Percentiles rank a stretch among this genome's conserved stretches.
Evolutionary conservation across 1,284 basidiomycete species (phyloP).

Genomic region (Chalciporus piperatoides): DNA sequence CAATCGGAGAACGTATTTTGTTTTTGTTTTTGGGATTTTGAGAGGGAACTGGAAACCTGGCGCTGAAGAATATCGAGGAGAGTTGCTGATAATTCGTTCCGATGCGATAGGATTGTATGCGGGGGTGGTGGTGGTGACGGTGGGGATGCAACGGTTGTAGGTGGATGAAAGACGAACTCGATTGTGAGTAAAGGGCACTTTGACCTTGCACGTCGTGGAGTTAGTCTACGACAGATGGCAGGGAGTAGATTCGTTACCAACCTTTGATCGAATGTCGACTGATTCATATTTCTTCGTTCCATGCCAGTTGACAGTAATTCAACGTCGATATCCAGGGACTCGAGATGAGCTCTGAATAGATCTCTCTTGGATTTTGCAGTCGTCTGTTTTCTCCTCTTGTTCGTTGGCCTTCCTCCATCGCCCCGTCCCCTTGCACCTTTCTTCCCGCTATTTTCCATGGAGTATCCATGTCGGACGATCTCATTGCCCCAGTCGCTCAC

Average conservation of each 20-base stretch:
- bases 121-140: constrained; percentile 32
- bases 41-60: constrained; percentile 31
- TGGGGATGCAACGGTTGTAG: constrained; percentile 41
- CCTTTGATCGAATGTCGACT: constrained; percentile 80
- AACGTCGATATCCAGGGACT: constrained; percentile 64
- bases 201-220: constrained; percentile 42
- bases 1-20: constrained; percentile 45
- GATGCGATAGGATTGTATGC: constrained; percentile 53
- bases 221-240: constrained; percentile 4
- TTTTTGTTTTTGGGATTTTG: constrained; percentile 35
- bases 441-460: constrained; percentile 17
- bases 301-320: constrained; percentile 80
- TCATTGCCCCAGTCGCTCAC: constrained; percentile 69
- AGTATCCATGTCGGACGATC: constrained; percentile 53
- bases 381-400: constrained; percentile 22
- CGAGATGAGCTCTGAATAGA: constrained; percentile 61
- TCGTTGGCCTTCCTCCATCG: constrained; percentile 4
- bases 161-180: constrained; percentile 62
- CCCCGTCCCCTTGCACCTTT: constrained; percentile 23
- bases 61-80: constrained; percentile 49
- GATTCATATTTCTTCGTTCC: constrained; percentile 71
- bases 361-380: constrained; percentile 44
- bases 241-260: constrained; percentile 39
- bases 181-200: constrained; percentile 67
- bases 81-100: constrained; percentile 49